Conservation (phyloP, 1,284 basidiomycete species). For the Jaminaea rosea region DNA sequence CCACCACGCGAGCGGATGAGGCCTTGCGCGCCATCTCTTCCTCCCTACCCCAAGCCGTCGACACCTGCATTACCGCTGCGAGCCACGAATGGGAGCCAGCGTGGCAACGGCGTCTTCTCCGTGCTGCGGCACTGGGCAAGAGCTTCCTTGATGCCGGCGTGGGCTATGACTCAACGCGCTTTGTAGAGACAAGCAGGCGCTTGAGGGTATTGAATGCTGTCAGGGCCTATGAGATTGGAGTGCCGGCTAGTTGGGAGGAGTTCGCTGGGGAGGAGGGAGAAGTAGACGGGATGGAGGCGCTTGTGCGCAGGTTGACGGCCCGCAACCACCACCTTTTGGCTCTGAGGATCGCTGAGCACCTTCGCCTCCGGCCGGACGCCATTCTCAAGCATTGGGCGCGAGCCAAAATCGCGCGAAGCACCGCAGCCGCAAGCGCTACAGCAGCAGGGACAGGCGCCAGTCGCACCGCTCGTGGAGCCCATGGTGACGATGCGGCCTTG, state of each 20-base stretch:
- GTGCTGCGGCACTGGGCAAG: constrained; percentile 83
- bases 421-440: constrained; percentile 29
- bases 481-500: constrained; percentile 66
- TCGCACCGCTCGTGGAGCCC: constrained; percentile 14
- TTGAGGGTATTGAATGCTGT: constrained; percentile 93
- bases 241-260: constrained; percentile 86
- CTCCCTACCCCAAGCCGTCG: constrained; percentile 68
- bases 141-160: constrained; percentile 74
- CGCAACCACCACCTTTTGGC: constrained; percentile 85
- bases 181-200: constrained; percentile 79
- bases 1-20: constrained; percentile 88
- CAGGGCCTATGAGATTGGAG: constrained; percentile 79
- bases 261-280: constrained; percentile 43
- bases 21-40: constrained; percentile 77
- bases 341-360: constrained; percentile 76
- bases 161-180: constrained; percentile 74
- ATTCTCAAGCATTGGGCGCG: constrained; percentile 94
- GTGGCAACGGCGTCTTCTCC: constrained; percentile 79
- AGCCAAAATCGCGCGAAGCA: constrained; percentile 71
- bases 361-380: constrained; percentile 70
- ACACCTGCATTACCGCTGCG: constrained; percentile 87
- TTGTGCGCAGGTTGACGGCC: constrained; percentile 72
- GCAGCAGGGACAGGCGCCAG: constrained; percentile 5
- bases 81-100: constrained; percentile 79
- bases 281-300: constrained; percentile 45